Percentiles rank a stretch among this genome's conserved stretches.
phyloP scores from a whole-genome alignment of 345 rosid genomes.

The Heritiera fomes region DNA sequence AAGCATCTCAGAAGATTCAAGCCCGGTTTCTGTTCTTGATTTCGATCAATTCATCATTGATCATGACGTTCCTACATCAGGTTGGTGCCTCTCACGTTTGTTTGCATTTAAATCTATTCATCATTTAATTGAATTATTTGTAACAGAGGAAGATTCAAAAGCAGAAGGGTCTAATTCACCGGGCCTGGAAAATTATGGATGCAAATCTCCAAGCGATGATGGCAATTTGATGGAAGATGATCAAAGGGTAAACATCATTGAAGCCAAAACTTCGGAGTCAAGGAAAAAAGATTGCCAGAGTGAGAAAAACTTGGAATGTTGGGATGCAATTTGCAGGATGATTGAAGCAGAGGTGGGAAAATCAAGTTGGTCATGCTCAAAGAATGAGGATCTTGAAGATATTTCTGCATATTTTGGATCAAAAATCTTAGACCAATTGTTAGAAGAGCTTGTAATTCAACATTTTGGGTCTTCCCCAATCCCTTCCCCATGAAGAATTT shows the following conservation, averaged over 20 bases:
- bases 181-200: constrained; percentile 1
- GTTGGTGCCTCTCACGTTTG: constrained; percentile 27
- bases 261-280: constrained; percentile 20
- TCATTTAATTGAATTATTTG: not conserved
- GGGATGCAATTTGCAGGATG: constrained; percentile 35
- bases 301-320: constrained; percentile 19
- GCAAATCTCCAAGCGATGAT: constrained; percentile 17
- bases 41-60: constrained; percentile 46
- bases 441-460: constrained; percentile 42
- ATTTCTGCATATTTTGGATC: constrained; percentile 38
- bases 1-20: constrained; percentile 60
- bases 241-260: constrained; percentile 17
- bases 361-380: constrained; percentile 32
- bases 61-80: constrained; percentile 39
- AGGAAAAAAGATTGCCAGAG: constrained; percentile 9
- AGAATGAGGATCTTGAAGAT: constrained; percentile 36
- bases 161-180: constrained; percentile 24
- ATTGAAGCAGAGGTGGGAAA: constrained; percentile 25
- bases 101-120: not conserved
- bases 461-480: not conserved
- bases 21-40: constrained; percentile 93
- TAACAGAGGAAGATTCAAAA: constrained; percentile 28
- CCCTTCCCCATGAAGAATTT: constrained; percentile 15
- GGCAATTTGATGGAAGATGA: constrained; percentile 15
- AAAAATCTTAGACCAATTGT: constrained; percentile 36